A percentile compares a stretch with the other conserved stretches of the same genome.
These are phyloP conservation scores for Quercus lobata DNA, from an alignment of 331 rosid species.

Conservation along the genomic window DNA sequence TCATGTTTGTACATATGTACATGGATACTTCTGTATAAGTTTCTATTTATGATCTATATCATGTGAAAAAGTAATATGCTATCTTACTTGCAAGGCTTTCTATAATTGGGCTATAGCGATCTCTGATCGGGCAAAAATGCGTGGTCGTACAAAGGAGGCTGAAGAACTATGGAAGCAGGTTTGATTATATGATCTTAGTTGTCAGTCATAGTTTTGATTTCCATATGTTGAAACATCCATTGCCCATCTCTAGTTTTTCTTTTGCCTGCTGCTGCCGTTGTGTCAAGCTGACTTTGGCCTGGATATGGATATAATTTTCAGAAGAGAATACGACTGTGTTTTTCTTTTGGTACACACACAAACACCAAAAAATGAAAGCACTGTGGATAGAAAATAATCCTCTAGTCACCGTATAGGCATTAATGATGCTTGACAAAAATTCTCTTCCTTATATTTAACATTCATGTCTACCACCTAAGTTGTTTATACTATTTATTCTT, in stretches of 20 bases:
- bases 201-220: conserved; percentile 21
- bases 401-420: background rate
- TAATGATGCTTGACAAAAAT: background rate
- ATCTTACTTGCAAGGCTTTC: conserved; percentile 60
- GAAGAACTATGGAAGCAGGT: conserved; percentile 99
- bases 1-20: background rate
- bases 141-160: conserved; percentile 99
- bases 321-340: background rate
- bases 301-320: background rate
- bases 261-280: conserved; percentile 2
- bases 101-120: conserved; percentile 99
- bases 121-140: conserved; percentile 99
- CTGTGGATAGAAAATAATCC: too few species aligned
- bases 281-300: background rate
- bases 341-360: too few species aligned
- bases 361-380: too few species aligned
- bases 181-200: conserved; percentile 13
- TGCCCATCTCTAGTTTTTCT: background rate
- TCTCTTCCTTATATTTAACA: background rate
- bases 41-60: background rate
- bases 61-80: background rate
- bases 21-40: background rate
- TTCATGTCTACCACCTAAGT: background rate
- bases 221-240: background rate
- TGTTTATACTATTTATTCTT: background rate